phyloP scores from a whole-genome alignment of 345 rosid genomes.

The Moricandia arvensis region DNA sequence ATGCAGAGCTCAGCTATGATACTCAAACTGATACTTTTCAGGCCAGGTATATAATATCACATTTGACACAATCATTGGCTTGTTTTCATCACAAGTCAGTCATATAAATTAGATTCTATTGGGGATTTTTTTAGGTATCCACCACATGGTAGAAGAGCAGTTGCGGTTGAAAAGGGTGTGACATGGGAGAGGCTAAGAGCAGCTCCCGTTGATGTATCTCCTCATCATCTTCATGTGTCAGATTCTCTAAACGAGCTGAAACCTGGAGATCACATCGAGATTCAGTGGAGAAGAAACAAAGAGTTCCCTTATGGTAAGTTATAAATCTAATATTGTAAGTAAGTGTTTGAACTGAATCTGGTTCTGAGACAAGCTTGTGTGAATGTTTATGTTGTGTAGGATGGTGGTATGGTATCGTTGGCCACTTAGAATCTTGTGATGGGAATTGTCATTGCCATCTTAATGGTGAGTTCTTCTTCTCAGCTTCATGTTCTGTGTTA shows the following conservation, averaged over 20 bases:
- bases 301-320: constrained; percentile 81
- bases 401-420: constrained; percentile 95
- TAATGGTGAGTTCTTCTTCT: constrained; percentile 52
- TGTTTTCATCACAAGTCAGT: constrained; percentile 9
- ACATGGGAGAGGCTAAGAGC: constrained; percentile 82
- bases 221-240: constrained; percentile 65
- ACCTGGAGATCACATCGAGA: constrained; percentile 90
- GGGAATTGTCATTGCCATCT: constrained; percentile 71
- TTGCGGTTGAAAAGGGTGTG: constrained; percentile 60
- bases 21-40: constrained; percentile 64
- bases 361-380: constrained; percentile 7
- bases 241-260: constrained; percentile 65
- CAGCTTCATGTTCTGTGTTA: background rate
- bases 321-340: background rate
- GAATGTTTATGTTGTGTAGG: constrained; percentile 49
- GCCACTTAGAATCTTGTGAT: constrained; percentile 84
- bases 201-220: constrained; percentile 62
- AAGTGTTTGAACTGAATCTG: background rate
- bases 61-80: background rate
- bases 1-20: constrained; percentile 85
- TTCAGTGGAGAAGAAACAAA: constrained; percentile 94
- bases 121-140: constrained; percentile 58
- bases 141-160: constrained; percentile 66
- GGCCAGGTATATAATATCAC: constrained; percentile 62
- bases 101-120: constrained; percentile 18